Conservation (phyloP, 768 basidiomycete genomes). For the Daedaleopsis nitida region DNA sequence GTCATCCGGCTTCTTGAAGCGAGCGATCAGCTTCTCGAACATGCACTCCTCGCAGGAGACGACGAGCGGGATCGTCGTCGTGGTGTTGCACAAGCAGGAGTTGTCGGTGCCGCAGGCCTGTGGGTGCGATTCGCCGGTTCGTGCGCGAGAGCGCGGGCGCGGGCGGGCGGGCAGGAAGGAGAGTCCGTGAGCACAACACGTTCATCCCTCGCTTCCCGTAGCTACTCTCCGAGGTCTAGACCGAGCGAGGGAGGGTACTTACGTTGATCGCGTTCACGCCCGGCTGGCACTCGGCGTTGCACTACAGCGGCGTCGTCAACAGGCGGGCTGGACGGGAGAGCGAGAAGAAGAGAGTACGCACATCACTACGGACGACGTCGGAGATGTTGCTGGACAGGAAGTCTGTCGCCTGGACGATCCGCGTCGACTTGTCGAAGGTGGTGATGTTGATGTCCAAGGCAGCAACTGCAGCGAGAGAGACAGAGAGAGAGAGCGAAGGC, state of each 20-base stretch:
- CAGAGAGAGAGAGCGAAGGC: neutral
- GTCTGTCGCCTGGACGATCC: constrained; percentile 42
- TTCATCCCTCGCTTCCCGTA: neutral
- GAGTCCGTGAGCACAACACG: neutral
- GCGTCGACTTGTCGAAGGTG: constrained; percentile 39
- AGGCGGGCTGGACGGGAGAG: no score
- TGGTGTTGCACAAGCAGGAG: constrained; percentile 48
- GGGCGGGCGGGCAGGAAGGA: no score
- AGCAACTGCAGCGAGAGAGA: constrained; percentile 28
- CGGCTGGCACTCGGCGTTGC: neutral
- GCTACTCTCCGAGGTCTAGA: neutral
- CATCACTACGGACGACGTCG: constrained; percentile 32
- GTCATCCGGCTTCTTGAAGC: constrained; percentile 53
- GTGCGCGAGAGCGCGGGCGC: no score
- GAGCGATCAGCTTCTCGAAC: constrained; percentile 57
- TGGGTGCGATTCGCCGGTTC: no score
- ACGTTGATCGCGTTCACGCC: constrained; percentile 22
- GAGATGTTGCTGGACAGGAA: constrained; percentile 42
- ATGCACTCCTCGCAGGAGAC: constrained; percentile 68
- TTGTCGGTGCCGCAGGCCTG: constrained; percentile 46
- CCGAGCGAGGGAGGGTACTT: constrained; percentile 12
- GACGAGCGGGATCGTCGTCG: constrained; percentile 42
- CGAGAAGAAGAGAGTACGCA: constrained; percentile 23
- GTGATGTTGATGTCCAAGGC: constrained; percentile 48
- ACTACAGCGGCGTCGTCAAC: neutral